Conservation (phyloP, 1,139 yeast genomes). For the Geotrichum carabidarum region DNA sequence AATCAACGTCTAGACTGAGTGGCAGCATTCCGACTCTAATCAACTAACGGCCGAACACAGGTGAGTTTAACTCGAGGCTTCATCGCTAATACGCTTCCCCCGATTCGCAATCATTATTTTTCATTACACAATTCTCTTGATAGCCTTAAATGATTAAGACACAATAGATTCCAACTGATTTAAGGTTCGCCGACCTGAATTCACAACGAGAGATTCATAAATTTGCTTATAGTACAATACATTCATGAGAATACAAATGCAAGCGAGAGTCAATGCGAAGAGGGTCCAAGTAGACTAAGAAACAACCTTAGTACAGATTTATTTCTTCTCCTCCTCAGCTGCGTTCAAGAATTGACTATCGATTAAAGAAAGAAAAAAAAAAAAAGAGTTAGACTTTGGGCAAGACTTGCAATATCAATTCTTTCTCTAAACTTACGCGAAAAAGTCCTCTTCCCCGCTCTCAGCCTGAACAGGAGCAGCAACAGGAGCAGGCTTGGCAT, state of each 20-base stretch:
- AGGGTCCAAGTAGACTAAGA: neutral
- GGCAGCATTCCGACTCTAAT: neutral
- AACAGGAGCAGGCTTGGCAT: constrained; percentile 53
- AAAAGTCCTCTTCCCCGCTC: constrained; percentile 84
- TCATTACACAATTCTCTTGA: too few species aligned
- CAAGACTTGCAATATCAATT: too few species aligned
- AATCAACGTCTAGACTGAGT: too few species aligned
- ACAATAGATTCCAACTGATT: too few species aligned
- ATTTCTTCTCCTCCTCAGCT: constrained; percentile 19
- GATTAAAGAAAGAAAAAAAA: neutral
- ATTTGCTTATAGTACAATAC: too few species aligned
- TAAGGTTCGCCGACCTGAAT: too few species aligned
- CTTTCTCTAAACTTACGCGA: constrained; percentile 39
- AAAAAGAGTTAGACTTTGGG: neutral
- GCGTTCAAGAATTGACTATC: constrained; percentile 17
- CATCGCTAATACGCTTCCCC: too few species aligned
- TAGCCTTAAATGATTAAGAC: too few species aligned
- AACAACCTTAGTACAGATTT: neutral
- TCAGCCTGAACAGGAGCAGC: constrained; percentile 56
- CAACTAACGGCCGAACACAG: neutral
- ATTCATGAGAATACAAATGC: too few species aligned
- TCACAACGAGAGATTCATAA: too few species aligned
- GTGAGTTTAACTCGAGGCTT: too few species aligned
- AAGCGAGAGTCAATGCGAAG: neutral
- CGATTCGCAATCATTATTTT: too few species aligned